These are phyloP conservation scores for Dentipellis sp. DNA, from an alignment of 768 basidiomycete species.

Conservation along the genomic window DNA sequence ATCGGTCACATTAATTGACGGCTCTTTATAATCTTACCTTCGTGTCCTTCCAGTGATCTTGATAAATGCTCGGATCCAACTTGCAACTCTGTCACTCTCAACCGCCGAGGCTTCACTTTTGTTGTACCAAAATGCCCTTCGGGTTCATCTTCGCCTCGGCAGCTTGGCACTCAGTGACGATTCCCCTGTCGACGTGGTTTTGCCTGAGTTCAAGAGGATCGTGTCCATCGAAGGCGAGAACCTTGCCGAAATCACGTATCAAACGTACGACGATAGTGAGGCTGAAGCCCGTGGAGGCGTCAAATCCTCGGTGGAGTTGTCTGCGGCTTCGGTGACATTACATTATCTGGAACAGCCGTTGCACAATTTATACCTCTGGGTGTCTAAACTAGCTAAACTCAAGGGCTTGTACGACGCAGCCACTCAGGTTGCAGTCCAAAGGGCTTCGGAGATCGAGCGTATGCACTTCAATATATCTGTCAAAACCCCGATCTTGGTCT, in stretches of 20 bases:
- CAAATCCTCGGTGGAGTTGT: conserved; percentile 73
- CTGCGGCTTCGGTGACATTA: conserved; percentile 84
- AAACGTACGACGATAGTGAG: conserved; percentile 75
- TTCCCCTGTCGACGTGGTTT: conserved; percentile 37
- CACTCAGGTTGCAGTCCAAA: conserved; percentile 84
- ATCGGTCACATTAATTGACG: background rate
- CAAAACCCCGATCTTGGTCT: conserved; percentile 85
- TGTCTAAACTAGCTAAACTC: conserved; percentile 78
- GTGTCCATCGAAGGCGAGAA: conserved; percentile 92
- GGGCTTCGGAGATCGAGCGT: conserved; percentile 84
- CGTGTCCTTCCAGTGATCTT: conserved; percentile 48
- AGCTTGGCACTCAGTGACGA: conserved; percentile 78
- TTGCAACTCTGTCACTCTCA: conserved; percentile 84
- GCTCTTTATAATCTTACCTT: background rate
- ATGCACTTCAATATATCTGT: conserved; percentile 91
- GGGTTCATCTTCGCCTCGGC: conserved; percentile 74
- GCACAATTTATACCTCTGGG: conserved; percentile 77
- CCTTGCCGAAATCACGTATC: conserved; percentile 89
- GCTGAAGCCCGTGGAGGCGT: conserved; percentile 62
- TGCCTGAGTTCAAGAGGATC: conserved; percentile 71
- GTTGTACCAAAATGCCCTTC: conserved; percentile 61
- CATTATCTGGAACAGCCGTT: conserved; percentile 88
- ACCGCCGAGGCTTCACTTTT: conserved; percentile 82
- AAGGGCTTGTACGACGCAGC: conserved; percentile 95
- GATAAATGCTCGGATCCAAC: conserved; percentile 53